These are phyloP conservation scores for Porphyrellus sp. DNA, from an alignment of 1,284 basidiomycete genomes.

Conservation along the genomic window DNA sequence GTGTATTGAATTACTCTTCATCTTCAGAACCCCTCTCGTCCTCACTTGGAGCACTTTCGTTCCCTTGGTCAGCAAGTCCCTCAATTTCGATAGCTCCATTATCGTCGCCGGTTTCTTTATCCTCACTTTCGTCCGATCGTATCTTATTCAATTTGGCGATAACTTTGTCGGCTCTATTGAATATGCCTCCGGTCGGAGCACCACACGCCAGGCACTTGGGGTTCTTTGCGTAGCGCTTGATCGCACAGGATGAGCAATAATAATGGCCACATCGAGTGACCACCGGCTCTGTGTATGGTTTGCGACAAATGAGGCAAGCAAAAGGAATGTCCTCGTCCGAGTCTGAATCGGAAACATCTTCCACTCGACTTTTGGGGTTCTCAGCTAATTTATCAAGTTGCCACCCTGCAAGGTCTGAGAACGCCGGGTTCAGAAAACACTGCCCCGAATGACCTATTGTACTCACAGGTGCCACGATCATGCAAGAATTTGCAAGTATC, in stretches of 20 bases:
- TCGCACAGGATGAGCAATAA: conserved; percentile 92
- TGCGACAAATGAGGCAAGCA: conserved; percentile 93
- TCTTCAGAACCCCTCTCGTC: conserved; percentile 37
- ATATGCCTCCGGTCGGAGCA: conserved; percentile 90
- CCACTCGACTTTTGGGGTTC: conserved; percentile 58
- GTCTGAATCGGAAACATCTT: conserved; percentile 57
- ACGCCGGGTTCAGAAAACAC: conserved; percentile 29
- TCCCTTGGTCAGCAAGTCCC: conserved; percentile 47
- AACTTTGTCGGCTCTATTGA: conserved; percentile 85
- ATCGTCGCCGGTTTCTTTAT: conserved; percentile 41
- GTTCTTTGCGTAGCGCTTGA: conserved; percentile 90
- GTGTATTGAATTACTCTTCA: conserved; percentile 32
- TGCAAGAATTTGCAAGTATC: conserved; percentile 98
- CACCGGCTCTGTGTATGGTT: conserved; percentile 92
- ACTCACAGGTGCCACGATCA: conserved; percentile 81
- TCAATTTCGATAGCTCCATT: conserved; percentile 56
- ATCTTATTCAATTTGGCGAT: conserved; percentile 74
- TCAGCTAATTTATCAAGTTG: conserved; percentile 89
- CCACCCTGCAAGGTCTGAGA: conserved; percentile 92
- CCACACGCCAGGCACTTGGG: conserved; percentile 96
- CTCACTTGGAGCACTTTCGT: conserved; percentile 21
- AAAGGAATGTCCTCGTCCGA: conserved; percentile 93
- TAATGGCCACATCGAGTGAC: conserved; percentile 97
- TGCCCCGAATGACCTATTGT: not conserved
- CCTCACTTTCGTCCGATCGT: conserved; percentile 47